Evolutionary conservation across 345 rosid species (phyloP).

Genomic region (Iberis pinnata): DNA sequence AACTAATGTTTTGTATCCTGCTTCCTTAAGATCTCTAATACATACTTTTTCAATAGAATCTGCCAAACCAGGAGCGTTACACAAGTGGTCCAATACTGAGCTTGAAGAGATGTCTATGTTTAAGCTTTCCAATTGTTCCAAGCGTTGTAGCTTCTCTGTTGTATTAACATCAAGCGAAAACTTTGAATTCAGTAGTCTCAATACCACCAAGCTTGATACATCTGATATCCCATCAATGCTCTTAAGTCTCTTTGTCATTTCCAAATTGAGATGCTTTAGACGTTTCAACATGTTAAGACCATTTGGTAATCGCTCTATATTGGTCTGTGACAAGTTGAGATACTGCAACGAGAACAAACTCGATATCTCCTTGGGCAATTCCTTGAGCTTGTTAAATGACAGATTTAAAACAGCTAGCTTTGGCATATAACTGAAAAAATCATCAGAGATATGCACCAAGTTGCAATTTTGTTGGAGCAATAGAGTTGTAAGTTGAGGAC

Average conservation of each 20-base stretch:
- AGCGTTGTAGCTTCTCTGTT: conserved; percentile 3
- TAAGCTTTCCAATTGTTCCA: not conserved
- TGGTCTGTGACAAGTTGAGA: conserved; percentile 14
- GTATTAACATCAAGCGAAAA: not conserved
- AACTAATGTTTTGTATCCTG: not conserved
- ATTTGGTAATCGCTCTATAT: not conserved
- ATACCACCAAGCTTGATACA: not conserved
- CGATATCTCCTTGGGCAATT: no score
- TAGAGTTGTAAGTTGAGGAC: conserved; percentile 25
- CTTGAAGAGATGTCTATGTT: not conserved
- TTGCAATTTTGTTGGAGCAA: conserved; percentile 6
- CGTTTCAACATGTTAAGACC: conserved; percentile 4
- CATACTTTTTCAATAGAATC: no score
- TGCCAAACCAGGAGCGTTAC: not conserved
- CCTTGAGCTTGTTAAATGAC: no score
- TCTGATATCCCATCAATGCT: not conserved
- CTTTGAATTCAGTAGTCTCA: not conserved
- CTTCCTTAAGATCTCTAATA: no score
- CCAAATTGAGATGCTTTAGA: conserved; percentile 14
- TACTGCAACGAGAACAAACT: conserved; percentile 11
- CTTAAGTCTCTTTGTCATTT: not conserved
- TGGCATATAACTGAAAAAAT: conserved; percentile 28
- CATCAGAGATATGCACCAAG: not conserved
- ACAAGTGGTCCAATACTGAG: not conserved
- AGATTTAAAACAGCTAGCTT: no score